phyloP scores from a whole-genome alignment of 1,139 yeast species.

The Taiozyma sp. region DNA sequence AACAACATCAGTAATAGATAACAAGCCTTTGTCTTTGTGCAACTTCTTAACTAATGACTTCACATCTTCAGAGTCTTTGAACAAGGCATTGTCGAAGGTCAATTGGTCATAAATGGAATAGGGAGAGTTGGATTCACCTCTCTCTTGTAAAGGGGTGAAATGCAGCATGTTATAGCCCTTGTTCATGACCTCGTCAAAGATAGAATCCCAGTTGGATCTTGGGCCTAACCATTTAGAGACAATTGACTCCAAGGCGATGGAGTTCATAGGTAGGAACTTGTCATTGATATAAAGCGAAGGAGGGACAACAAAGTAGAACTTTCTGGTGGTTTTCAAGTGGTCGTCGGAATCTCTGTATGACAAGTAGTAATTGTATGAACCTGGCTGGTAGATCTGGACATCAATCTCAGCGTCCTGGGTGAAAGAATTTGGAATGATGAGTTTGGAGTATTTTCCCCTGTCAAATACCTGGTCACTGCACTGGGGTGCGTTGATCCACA shows the following conservation, averaged over 20 bases:
- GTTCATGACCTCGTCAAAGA: slow-evolving; percentile 53
- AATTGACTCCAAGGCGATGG: slow-evolving; percentile 81
- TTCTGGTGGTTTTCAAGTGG: slow-evolving; percentile 42
- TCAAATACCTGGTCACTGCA: slow-evolving; percentile 39
- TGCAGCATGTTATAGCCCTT: slow-evolving; percentile 96
- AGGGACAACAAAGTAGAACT: slow-evolving; percentile 75
- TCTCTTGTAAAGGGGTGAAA: slow-evolving; percentile 85
- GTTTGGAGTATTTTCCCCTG: slow-evolving; percentile 49
- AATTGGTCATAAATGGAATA: slow-evolving; percentile 89
- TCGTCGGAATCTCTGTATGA: slow-evolving; percentile 39
- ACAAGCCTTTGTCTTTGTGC: slow-evolving; percentile 52
- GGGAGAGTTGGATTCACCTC: slow-evolving; percentile 91
- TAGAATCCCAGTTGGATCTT: slow-evolving; percentile 55
- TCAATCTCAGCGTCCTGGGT: slow-evolving; percentile 57
- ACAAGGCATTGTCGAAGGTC: slow-evolving; percentile 62
- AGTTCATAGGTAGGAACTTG: slow-evolving; percentile 62
- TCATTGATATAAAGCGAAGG: slow-evolving; percentile 63
- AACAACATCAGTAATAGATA: slow-evolving; percentile 87
- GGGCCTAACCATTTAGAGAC: slow-evolving; percentile 92
- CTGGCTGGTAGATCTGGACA: slow-evolving; percentile 66
- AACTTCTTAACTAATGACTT: slow-evolving; percentile 41
- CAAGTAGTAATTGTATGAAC: slow-evolving; percentile 69
- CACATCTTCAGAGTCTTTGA: slow-evolving; percentile 47
- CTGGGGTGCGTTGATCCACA: slow-evolving; percentile 75
- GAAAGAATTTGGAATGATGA: slow-evolving; percentile 45